These are phyloP conservation scores for Jacaranda copaia DNA, from an alignment of 257 asterid genomes.

Conservation along the genomic window DNA sequence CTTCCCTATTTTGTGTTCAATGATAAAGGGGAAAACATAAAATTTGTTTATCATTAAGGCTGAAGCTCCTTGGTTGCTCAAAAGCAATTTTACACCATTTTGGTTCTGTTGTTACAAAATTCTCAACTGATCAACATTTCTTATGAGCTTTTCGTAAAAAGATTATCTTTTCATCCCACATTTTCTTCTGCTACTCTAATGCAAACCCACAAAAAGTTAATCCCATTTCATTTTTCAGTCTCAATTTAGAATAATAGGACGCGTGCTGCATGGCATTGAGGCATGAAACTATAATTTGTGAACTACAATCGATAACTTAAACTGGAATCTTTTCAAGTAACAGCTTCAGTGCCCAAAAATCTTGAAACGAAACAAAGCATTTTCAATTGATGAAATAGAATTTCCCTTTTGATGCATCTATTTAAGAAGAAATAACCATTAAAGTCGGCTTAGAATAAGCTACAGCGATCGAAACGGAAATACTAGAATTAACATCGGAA, in stretches of 20 bases:
- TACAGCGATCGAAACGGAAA: not conserved
- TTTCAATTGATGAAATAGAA: slow-evolving; percentile 24
- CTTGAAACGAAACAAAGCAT: slow-evolving; percentile 14
- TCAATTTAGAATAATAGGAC: not conserved
- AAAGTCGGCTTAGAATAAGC: slow-evolving; percentile 5
- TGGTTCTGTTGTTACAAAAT: not conserved
- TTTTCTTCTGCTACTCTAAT: not conserved
- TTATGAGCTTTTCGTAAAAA: not conserved
- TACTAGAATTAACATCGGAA: not conserved
- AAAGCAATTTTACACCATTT: not conserved
- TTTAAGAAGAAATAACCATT: not conserved
- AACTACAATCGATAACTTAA: slow-evolving; percentile 9
- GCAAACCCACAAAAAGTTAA: not conserved
- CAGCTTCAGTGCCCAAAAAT: not conserved
- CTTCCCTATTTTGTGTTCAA: not conserved
- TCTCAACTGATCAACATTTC: not conserved
- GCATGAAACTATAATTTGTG: not conserved
- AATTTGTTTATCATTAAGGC: not conserved
- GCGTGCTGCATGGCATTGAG: not conserved
- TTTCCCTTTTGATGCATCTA: not conserved
- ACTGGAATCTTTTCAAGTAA: slow-evolving; percentile 11
- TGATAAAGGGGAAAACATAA: not conserved
- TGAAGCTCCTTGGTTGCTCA: not conserved
- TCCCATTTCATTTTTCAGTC: not conserved
- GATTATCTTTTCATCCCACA: not conserved